phyloP scores from a whole-genome alignment of 1,284 basidiomycete genomes.

The Trichosporon coremiiforme region DNA sequence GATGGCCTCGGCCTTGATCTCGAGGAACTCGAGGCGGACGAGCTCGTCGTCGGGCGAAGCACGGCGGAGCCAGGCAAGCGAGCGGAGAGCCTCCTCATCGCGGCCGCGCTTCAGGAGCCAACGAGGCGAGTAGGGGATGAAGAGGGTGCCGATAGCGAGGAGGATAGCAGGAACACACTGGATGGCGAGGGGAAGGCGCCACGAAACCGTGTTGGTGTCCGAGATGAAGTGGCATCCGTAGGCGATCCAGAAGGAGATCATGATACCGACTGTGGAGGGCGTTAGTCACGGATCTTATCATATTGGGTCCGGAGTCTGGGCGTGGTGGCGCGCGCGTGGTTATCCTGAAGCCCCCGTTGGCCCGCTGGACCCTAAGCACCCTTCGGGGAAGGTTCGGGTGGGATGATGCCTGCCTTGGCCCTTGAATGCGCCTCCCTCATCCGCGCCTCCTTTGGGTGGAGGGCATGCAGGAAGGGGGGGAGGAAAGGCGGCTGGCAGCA shows the following conservation, averaged over 20 bases:
- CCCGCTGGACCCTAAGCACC: neutral
- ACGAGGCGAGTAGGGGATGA: constrained; percentile 63
- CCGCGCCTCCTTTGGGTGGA: no score
- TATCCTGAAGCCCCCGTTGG: constrained; percentile 9
- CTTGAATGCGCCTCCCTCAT: neutral
- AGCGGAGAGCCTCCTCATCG: constrained; percentile 67
- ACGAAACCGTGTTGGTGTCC: constrained; percentile 63
- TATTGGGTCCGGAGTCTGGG: neutral
- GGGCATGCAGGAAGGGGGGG: neutral
- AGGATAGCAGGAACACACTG: constrained; percentile 66
- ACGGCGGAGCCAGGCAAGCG: constrained; percentile 64
- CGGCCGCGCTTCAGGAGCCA: constrained; percentile 65
- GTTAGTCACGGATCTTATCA: constrained; percentile 17
- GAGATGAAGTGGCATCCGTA: constrained; percentile 65
- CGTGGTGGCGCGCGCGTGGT: constrained; percentile 7
- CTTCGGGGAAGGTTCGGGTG: neutral
- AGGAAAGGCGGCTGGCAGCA: neutral
- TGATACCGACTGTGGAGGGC: constrained; percentile 33
- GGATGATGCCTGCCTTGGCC: neutral
- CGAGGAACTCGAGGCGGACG: constrained; percentile 74
- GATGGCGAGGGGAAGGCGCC: constrained; percentile 73
- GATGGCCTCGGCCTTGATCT: constrained; percentile 71
- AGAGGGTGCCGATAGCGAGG: constrained; percentile 53
- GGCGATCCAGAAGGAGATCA: constrained; percentile 72
- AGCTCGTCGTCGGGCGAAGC: constrained; percentile 64